Evolutionary conservation across 208 protist species (phyloP), one percentile per base, ranked within the genome.

Genomic region (Acanthamoeba lenticulata): DNA sequence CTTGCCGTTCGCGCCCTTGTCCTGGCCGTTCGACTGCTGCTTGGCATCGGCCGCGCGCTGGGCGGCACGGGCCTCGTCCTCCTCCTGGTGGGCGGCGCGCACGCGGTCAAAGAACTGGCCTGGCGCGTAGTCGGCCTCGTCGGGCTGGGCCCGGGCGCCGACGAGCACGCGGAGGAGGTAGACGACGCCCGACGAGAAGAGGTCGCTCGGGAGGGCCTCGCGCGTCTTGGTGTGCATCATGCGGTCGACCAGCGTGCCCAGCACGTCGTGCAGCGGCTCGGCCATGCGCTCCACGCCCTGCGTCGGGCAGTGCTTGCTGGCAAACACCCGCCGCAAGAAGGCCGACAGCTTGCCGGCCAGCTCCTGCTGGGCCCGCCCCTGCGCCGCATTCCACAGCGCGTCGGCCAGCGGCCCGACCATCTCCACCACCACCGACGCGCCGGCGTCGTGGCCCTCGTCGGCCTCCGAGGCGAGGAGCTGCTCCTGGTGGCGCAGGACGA

Each of bases 161-260:
- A 7, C 5, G 24, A 67, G 24, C 13, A 7, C n/a, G 57, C 7
- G n/a, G 57, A 67, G 24, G 62, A 92, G n/a, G 40, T 92, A 92
- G 86, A 92, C 67, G 86, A 92, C 72, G 55, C 86, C 86, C 13
- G 36, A 9, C 42, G 40, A 92, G 86, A 92, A 92, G 86, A 92
- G 21, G 86, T 40, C 86, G 36, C 52, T 32, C 5, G 52, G 52
- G 86, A 92, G 36, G 24, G 42, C 15, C 11, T 86, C 77, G 24
- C 24, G 13, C 15, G 55, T 74, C 86, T 74, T 92, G 52, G 86
- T 74, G 86, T 92, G 86, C 86, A 92, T 92, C 34, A 55, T 55
- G 24, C 62, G 52, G 32, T 92, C 57, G 52, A 92, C 86, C 34
- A 77, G 47, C 21, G 62, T 77, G 40, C 62, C 86, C 24, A 92